phyloP scores from a whole-genome alignment of 371 early-diverging fungal species.

The Rhizopus arrhizus region DNA sequence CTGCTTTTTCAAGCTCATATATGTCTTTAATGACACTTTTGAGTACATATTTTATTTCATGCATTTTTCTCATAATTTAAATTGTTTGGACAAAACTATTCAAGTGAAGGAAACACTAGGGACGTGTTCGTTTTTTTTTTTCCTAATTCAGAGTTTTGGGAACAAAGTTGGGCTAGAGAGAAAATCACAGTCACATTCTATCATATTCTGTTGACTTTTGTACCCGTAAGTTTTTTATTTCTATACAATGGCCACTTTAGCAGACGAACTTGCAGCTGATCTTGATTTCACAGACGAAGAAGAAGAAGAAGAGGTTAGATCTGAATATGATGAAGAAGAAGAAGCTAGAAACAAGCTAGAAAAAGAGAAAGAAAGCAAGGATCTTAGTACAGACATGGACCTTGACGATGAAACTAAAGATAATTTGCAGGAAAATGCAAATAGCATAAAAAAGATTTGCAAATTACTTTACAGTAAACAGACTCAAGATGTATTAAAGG shows the following conservation, averaged over 20 bases:
- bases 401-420: conserved; percentile 33
- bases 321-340: conserved; percentile 34
- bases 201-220: no score
- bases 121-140: no score
- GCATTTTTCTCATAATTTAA: no score
- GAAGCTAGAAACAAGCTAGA: conserved; percentile 24
- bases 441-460: conserved; percentile 45
- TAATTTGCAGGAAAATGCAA: conserved; percentile 19
- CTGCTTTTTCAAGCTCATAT: no score
- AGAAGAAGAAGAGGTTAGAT: conserved; percentile 20
- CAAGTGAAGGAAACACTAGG: no score
- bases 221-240: no score
- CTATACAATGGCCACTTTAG: conserved; percentile 54
- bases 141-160: no score
- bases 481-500: conserved; percentile 48
- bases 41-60: no score
- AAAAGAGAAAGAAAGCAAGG: conserved; percentile 14
- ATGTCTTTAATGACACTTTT: no score
- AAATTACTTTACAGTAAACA: conserved; percentile 46
- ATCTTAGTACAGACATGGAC: conserved; percentile 22
- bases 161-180: no score
- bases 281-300: conserved; percentile 64
- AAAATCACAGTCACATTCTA: no score
- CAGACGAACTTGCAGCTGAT: conserved; percentile 79
- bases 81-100: no score